Base-by-base conservation (phyloP, 1,139 yeast genomes). In the Magnusiomyces clavatus region DNA sequence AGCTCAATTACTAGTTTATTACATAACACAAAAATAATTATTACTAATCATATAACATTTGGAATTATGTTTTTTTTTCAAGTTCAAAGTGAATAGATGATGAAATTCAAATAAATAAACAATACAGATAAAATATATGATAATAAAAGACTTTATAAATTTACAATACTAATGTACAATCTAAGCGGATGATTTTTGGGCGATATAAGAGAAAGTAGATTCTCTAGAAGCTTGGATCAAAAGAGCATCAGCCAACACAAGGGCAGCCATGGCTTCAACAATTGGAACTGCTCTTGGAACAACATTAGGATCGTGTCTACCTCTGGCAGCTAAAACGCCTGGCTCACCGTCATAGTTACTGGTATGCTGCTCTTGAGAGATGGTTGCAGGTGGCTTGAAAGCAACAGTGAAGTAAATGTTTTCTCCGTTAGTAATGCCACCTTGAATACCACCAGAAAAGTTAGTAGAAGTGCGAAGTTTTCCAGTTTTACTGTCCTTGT, bases 271-370 rank as follows among this genome's bases (percentile, higher is more conserved):
- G 46, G 98, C 88, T 73, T 92, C 98, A 46, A 92, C 97, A 64
- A 92, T 92, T 50, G 98, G 98, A 54, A 92, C 90, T 35, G 98
- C 98, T 70, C 98, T 82, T 58, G 98, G 98, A 13, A 95, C 95
- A 52, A 92, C 98, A 65, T 92, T 88, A 35, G 98, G 98, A 68
- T 92, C 98, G 66, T 92, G 98, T 76, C 98, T 85, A 56, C 98
- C 98, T 68, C 92, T 83, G 42, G 98, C 96, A 51, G 95, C 96
- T 58, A 92, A 77, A 16, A 84, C 81, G 64, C 98, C 98, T 46
- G 74, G 79, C 57, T 77, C 76, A 61, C 98, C 98, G 34, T 85
- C 90, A 71, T 90, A 92, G 47, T 92, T 80, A 37, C 89, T 80
- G 24, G 98, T 92, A 45, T 75, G 72, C 73, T 92, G 98, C 64